These are phyloP conservation scores for Debaryomyces tyrocola DNA, from an alignment of 805 yeast species.

Conservation along the genomic window DNA sequence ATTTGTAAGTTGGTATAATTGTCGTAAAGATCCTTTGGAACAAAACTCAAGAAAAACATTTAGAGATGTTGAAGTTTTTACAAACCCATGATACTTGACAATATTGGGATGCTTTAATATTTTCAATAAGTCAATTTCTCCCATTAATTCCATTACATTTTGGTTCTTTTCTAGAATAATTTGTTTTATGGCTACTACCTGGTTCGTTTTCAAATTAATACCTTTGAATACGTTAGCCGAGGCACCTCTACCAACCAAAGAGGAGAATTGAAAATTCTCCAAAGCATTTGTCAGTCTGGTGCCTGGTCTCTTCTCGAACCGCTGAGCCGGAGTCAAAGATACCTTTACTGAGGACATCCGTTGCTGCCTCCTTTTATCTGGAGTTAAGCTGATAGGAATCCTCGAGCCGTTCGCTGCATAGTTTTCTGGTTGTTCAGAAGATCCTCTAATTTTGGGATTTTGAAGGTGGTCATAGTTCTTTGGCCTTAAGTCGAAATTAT, in stretches of 20 bases:
- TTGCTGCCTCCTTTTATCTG: constrained; percentile 11
- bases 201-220: constrained; percentile 60
- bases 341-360: constrained; percentile 36
- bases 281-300: constrained; percentile 39
- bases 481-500: not conserved
- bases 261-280: constrained; percentile 53
- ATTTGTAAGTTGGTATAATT: constrained; percentile 45
- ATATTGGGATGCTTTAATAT: constrained; percentile 66
- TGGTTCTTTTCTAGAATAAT: constrained; percentile 56
- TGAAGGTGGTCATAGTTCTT: not conserved
- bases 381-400: constrained; percentile 2
- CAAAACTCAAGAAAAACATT: constrained; percentile 63
- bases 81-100: constrained; percentile 68
- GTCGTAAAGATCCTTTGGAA: constrained; percentile 64
- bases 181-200: constrained; percentile 78
- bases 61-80: constrained; percentile 50
- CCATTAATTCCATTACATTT: constrained; percentile 50
- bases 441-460: not conserved
- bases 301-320: constrained; percentile 45
- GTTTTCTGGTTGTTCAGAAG: not conserved
- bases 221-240: constrained; percentile 86
- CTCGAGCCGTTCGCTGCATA: not conserved
- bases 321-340: constrained; percentile 53
- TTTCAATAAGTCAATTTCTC: constrained; percentile 66
- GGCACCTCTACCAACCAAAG: constrained; percentile 85